These are phyloP conservation scores for Tricholoma bakamatsutake DNA, from an alignment of 768 basidiomycete species.

Conservation along the genomic window DNA sequence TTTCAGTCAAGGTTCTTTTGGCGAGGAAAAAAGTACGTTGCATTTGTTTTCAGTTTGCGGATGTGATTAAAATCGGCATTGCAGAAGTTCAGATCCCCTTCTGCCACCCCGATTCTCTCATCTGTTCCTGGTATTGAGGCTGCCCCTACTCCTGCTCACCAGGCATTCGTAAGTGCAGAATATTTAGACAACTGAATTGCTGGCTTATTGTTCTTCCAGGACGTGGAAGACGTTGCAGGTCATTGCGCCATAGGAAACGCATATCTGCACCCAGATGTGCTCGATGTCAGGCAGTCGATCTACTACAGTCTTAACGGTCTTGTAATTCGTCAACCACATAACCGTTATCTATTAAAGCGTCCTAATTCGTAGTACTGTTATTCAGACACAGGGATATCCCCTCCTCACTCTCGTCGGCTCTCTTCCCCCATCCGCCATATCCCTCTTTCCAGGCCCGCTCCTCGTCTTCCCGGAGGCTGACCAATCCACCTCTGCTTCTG, in stretches of 20 bases:
- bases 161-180: background rate
- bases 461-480: background rate
- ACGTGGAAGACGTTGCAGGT: background rate
- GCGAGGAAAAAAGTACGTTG: background rate
- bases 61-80: background rate
- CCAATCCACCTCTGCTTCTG: background rate
- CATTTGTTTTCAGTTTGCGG: no score
- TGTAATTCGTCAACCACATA: slow-evolving; percentile 1
- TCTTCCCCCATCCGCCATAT: background rate
- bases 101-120: background rate
- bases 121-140: background rate
- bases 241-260: slow-evolving; percentile 1
- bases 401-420: background rate
- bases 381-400: background rate
- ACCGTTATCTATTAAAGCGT: background rate
- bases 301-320: slow-evolving; percentile 1
- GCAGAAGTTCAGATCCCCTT: background rate
- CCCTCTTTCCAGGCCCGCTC: background rate
- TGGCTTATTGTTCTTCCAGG: background rate
- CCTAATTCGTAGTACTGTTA: background rate
- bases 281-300: slow-evolving; percentile 5
- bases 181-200: background rate
- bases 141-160: background rate
- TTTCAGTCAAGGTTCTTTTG: background rate
- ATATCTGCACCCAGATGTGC: slow-evolving; percentile 5